These are phyloP conservation scores for Hypseocharis bilobata DNA, from an alignment of 441 rosid genomes.

Conservation along the genomic window DNA sequence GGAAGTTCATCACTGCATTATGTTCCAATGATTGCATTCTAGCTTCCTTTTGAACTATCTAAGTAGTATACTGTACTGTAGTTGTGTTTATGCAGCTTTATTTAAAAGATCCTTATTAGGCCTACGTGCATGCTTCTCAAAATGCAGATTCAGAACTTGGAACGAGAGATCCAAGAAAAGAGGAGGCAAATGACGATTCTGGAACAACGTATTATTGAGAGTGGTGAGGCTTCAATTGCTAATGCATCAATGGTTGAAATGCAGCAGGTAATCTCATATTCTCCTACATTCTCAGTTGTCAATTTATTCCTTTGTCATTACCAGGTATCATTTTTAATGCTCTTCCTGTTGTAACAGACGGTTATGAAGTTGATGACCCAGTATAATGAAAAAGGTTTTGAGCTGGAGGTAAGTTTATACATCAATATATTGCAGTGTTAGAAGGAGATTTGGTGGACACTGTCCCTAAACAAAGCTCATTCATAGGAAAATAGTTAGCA, in stretches of 20 bases:
- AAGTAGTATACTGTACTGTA: too few relatives aligned
- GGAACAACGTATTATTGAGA: constrained; percentile 79
- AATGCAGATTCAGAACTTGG: constrained; percentile 70
- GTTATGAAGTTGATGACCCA: constrained; percentile 81
- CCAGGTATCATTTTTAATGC: constrained; percentile 13
- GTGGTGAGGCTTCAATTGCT: constrained; percentile 83
- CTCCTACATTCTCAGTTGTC: not conserved
- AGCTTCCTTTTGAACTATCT: too few relatives aligned
- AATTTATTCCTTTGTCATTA: not conserved
- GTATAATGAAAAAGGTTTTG: constrained; percentile 84
- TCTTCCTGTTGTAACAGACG: constrained; percentile 44
- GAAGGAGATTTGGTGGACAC: too few relatives aligned
- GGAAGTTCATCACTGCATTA: too few relatives aligned
- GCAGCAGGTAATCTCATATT: constrained; percentile 66
- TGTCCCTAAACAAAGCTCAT: constrained; percentile 12
- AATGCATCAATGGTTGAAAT: constrained; percentile 82
- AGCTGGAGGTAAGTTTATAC: constrained; percentile 64
- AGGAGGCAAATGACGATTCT: constrained; percentile 70
- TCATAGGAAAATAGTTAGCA: not conserved
- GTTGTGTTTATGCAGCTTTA: not conserved
- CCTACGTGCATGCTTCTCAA: constrained; percentile 18
- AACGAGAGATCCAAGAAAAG: constrained; percentile 82
- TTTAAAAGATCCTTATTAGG: constrained; percentile 8
- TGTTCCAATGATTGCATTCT: too few relatives aligned
- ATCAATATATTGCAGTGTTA: not conserved